phyloP scores from a whole-genome alignment of 2,329 filamentous ascomycete species.

The Phoma sp. region DNA sequence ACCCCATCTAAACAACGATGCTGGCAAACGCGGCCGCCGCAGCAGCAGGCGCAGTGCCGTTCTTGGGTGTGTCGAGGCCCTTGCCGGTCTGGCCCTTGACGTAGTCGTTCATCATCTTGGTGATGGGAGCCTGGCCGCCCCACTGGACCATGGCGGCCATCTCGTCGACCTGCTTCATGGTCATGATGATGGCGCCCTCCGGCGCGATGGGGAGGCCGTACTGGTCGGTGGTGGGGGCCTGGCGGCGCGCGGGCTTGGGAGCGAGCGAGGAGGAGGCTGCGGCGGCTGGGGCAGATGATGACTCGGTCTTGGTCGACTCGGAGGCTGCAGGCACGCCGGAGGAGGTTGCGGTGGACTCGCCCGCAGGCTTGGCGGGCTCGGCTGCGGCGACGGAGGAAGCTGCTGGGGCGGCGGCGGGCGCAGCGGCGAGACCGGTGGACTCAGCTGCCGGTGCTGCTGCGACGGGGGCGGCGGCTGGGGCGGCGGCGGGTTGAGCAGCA shows the following conservation, averaged over 20 bases:
- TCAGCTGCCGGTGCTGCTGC: neutral
- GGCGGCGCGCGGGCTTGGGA: slow-evolving; percentile 28
- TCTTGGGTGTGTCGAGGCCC: slow-evolving; percentile 11
- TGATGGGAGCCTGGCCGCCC: slow-evolving; percentile 40
- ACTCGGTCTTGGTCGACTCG: slow-evolving; percentile 14
- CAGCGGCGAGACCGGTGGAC: neutral
- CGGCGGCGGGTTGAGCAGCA: slow-evolving; percentile 16
- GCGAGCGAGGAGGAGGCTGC: slow-evolving; percentile 14
- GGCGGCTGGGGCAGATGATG: slow-evolving; percentile 14
- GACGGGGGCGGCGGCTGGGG: neutral
- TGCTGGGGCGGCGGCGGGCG: slow-evolving; percentile 3
- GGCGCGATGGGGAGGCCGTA: slow-evolving; percentile 27
- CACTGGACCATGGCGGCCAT: slow-evolving; percentile 37
- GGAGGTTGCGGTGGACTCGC: neutral
- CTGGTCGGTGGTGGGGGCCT: slow-evolving; percentile 26
- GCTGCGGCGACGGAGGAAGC: neutral
- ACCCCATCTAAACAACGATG: slow-evolving; percentile 3
- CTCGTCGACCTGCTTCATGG: slow-evolving; percentile 42
- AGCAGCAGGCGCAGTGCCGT: slow-evolving; percentile 2
- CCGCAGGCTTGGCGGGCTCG: neutral
- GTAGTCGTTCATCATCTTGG: slow-evolving; percentile 45
- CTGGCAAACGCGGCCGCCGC: neutral
- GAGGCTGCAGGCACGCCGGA: neutral
- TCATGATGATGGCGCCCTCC: slow-evolving; percentile 38
- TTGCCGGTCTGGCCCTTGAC: slow-evolving; percentile 36